Conservation (phyloP, 768 basidiomycete genomes). For the Suillus variegatus region DNA sequence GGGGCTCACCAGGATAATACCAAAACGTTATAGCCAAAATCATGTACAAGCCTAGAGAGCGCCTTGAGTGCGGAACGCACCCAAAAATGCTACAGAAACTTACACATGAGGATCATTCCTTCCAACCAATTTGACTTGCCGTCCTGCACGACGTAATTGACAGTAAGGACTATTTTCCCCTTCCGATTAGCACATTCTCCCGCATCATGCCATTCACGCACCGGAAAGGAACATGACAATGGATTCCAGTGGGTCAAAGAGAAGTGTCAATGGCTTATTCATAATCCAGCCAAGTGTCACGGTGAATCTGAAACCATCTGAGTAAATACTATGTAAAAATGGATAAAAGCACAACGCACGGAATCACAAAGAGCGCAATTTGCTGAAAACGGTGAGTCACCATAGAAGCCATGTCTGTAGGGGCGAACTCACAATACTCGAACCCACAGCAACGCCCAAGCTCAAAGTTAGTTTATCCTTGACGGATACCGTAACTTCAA, state of each 20-base stretch:
- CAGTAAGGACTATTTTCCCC: constrained; percentile 60
- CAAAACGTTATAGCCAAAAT: constrained; percentile 58
- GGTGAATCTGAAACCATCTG: constrained; percentile 52
- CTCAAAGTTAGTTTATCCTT: constrained; percentile 91
- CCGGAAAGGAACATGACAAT: constrained; percentile 23
- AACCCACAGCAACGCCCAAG: constrained; percentile 87
- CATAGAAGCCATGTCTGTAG: not conserved
- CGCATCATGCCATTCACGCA: constrained; percentile 8
- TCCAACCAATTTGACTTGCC: constrained; percentile 95
- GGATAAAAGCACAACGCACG: constrained; percentile 36
- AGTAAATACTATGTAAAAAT: constrained; percentile 9
- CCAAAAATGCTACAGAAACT: constrained; percentile 12
- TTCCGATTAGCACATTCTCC: not conserved
- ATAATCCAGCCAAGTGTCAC: constrained; percentile 81
- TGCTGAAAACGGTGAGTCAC: constrained; percentile 44
- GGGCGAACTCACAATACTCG: constrained; percentile 64
- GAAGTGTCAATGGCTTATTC: constrained; percentile 73
- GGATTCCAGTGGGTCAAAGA: constrained; percentile 90
- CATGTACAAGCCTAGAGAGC: constrained; percentile 46
- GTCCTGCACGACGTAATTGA: constrained; percentile 84
- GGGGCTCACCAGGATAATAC: constrained; percentile 48
- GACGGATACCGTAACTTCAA: constrained; percentile 88
- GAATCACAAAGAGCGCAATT: constrained; percentile 70
- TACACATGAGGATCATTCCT: constrained; percentile 73
- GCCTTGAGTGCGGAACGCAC: not conserved